Evolutionary conservation across 1,284 basidiomycete species (phyloP).

Genomic region (Ceratobasidium sp.): DNA sequence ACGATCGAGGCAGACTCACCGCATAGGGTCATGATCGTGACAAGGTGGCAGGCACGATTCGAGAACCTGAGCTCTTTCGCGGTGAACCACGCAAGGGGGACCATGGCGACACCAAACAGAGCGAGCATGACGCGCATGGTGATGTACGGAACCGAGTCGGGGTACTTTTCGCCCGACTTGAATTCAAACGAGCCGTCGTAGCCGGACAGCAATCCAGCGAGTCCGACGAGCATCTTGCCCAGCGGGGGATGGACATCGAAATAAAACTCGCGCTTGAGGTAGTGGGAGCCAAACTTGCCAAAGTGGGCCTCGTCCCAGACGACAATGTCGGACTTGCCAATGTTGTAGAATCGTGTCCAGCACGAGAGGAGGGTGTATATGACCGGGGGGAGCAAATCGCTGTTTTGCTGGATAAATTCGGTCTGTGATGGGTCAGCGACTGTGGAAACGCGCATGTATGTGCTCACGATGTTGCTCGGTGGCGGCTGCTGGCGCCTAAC

Average conservation of each 20-base stretch:
- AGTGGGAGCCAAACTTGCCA: conserved; percentile 95
- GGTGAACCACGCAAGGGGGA: conserved; percentile 95
- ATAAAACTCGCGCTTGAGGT: conserved; percentile 94
- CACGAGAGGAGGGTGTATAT: conserved; percentile 92
- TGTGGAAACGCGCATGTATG: conserved; percentile 53
- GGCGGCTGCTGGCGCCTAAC: conserved; percentile 66
- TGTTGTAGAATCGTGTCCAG: conserved; percentile 92
- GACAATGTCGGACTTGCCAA: conserved; percentile 85
- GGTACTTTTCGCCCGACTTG: conserved; percentile 88
- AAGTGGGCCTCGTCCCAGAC: conserved; percentile 99
- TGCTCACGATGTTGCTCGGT: conserved; percentile 63
- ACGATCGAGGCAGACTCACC: conserved; percentile 60
- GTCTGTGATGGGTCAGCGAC: conserved; percentile 54
- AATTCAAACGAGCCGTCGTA: conserved; percentile 94
- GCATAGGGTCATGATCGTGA: conserved; percentile 90
- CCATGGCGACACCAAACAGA: conserved; percentile 91
- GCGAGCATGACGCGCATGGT: conserved; percentile 96
- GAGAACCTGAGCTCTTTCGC: conserved; percentile 95
- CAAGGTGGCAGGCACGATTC: conserved; percentile 84
- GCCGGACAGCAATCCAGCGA: conserved; percentile 87
- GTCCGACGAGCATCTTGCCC: conserved; percentile 97
- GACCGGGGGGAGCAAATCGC: conserved; percentile 79
- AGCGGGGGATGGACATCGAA: conserved; percentile 97
- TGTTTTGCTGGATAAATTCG: conserved; percentile 81
- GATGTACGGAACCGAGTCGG: conserved; percentile 84